Base-by-base conservation (phyloP, 352 stramenopile genomes). In the Hyaloperonospora brassicae region DNA sequence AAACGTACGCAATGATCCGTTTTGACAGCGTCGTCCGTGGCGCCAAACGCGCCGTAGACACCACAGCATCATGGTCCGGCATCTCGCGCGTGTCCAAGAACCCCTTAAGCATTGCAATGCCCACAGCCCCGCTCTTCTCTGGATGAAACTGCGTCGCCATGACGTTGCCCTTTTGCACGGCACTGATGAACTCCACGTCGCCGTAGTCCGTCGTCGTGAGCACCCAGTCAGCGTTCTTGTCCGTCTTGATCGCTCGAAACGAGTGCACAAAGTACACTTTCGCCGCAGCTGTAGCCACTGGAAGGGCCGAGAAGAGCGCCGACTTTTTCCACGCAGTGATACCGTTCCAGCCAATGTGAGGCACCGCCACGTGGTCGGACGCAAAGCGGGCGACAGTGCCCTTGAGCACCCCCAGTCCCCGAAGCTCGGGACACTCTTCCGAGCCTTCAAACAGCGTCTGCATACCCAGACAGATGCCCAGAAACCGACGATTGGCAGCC, bases 121-220 rank as follows among this genome's bases (percentile, higher is more conserved):
- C 95, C 54, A 93, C 73, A 0, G 58, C 62, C 13, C 95, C 95
- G 72, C 89, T 98, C 75, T 99, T 99, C 66, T 99, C 96, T 5
- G 96, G 96, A 79, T 99, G 96, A 72, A 98, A 99, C 67, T 99
- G 96, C 47, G 90, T 98, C n/a, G 93, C 96, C 60, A 97, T 89
- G 41, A 98, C 88, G 61, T 96, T 97, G 40, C 96, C 95, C 60
- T 93, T 89, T 64, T 98, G 91, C 14, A 98, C 79, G 31, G 89
- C 75, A 55, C 82, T 97, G 41, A 98, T 83, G 65, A 98, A 99
- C 50, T 91, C 74, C 31, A 93, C 58, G 27, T 70, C 64, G 41
- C 89, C 93, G 68, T 99, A 98, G 50, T 95, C 96, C 22, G 96
- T 98, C 5, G 85, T 97, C 21, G 82, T 94, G 49, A 98, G 79